Conservation (phyloP, 495 filamentous ascomycete genomes). For the Trypethelium eluteriae region DNA sequence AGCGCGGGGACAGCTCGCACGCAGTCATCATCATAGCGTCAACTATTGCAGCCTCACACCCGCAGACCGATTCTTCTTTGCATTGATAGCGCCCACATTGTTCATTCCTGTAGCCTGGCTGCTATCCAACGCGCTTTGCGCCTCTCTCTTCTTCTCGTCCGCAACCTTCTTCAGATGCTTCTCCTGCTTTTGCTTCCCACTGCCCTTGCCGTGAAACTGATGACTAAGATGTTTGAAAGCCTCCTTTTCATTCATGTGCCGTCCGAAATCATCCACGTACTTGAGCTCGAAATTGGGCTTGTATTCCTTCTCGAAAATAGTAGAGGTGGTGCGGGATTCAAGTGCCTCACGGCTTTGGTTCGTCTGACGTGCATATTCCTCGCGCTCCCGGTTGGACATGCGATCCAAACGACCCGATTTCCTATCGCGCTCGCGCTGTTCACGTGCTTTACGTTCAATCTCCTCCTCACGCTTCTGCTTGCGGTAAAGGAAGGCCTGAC, state of each 20-base stretch:
- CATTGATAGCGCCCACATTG: conserved; percentile 60
- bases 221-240: conserved; percentile 93
- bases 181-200: conserved; percentile 96
- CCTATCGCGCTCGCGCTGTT: conserved; percentile 81
- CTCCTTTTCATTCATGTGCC: conserved; percentile 83
- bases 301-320: conserved; percentile 79
- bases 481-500: conserved; percentile 71
- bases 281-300: conserved; percentile 82
- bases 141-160: conserved; percentile 79
- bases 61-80: conserved; percentile 79
- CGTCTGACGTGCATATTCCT: conserved; percentile 77
- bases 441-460: conserved; percentile 67
- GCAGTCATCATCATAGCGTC: neutral
- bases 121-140: conserved; percentile 71
- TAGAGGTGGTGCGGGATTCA: conserved; percentile 69
- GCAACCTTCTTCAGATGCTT: conserved; percentile 95
- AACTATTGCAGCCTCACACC: conserved; percentile 64
- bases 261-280: conserved; percentile 81
- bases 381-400: conserved; percentile 83
- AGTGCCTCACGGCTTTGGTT: conserved; percentile 79
- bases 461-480: conserved; percentile 65
- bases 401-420: conserved; percentile 70
- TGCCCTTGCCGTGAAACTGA: conserved; percentile 96
- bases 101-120: conserved; percentile 78
- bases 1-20: too few relatives aligned